Evolutionary conservation across 1,284 basidiomycete genomes (phyloP), one percentile per base, ranked within the genome.

Genomic region (Moesziomyces sp.): DNA sequence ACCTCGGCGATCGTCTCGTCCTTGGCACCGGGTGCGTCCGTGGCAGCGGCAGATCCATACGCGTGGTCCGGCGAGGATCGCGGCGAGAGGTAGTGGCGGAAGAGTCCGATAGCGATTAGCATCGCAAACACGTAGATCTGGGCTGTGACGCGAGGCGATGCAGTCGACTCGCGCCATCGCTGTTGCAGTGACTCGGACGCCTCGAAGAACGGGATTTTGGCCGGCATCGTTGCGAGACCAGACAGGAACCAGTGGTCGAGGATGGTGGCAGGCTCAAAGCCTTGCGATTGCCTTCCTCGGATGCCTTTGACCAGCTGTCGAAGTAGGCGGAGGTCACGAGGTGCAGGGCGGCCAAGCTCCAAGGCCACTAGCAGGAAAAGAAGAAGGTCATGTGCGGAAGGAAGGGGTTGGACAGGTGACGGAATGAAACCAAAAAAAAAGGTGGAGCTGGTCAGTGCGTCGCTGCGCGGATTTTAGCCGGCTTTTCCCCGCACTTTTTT

Each of bases 1-100:
- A 80, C 55, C 35, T 67, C 57, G 21, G 75, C 78, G 14, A 76
- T n/a, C 19, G 53, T 64, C 43, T 79, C 77, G 26, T 73, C 75
- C 33, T 78, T 59, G 0, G 52, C 58, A 1, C 73, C 77, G 5
- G 56, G 47, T 5, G 33, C n/a, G 0, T 26, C 11, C 8, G 51
- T 40, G 5, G 64, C 46, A 18, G 44, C 3, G 13, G 9, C 5
- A 13, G 61, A 50, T 0, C 61, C 64, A 13, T 46, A 65, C 6
- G 49, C 57, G 2, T 23, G 28, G 6, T 46, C 40, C 0, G 11
- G 16, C 16, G 38, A 40, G 3, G n/a, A 1, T 9, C 40, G 44
- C 8, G 58, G 57, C 23, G 48, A 57, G 18, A 69, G 35, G 19
- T 56, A 66, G 24, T 59, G 58, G 0, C 66, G 65, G 3, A 74